Conservation (phyloP, 768 basidiomycete species). For the Mycena leptocephala region DNA sequence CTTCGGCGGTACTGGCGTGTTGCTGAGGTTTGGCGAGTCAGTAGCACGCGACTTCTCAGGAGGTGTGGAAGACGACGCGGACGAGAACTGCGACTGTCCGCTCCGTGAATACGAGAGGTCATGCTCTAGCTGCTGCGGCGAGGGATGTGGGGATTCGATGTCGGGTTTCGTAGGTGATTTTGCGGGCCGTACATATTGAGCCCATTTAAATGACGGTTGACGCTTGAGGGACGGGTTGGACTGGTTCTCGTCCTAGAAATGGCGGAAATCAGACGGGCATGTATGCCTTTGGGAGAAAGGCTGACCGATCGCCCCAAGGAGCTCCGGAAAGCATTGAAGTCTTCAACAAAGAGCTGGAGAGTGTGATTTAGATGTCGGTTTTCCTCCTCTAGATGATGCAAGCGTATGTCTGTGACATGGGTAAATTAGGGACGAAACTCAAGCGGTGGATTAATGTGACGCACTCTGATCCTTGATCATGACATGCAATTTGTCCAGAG, state of each 20-base stretch:
- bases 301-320: slow-evolving; percentile 60
- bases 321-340: slow-evolving; percentile 64
- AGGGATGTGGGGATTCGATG: slow-evolving; percentile 84
- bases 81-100: slow-evolving; percentile 38
- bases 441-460: slow-evolving; percentile 21
- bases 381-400: slow-evolving; percentile 82
- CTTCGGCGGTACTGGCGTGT: slow-evolving; percentile 55
- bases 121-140: slow-evolving; percentile 85
- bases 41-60: slow-evolving; percentile 36
- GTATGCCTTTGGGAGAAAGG: slow-evolving; percentile 26
- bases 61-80: slow-evolving; percentile 30
- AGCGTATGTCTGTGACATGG: slow-evolving; percentile 71
- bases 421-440: slow-evolving; percentile 7
- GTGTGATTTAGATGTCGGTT: slow-evolving; percentile 79
- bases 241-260: slow-evolving; percentile 52
- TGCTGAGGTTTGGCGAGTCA: slow-evolving; percentile 51
- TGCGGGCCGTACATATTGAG: slow-evolving; percentile 81
- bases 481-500: slow-evolving; percentile 77
- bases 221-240: slow-evolving; percentile 66
- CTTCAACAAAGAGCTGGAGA: slow-evolving; percentile 78
- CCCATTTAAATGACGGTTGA: slow-evolving; percentile 93
- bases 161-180: slow-evolving; percentile 88
- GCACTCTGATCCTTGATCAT: slow-evolving; percentile 85
- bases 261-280: slow-evolving; percentile 25
- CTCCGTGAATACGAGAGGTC: slow-evolving; percentile 65